Base-by-base conservation (phyloP, 164 flowering plant species). In the Hamamelis virginiana region DNA sequence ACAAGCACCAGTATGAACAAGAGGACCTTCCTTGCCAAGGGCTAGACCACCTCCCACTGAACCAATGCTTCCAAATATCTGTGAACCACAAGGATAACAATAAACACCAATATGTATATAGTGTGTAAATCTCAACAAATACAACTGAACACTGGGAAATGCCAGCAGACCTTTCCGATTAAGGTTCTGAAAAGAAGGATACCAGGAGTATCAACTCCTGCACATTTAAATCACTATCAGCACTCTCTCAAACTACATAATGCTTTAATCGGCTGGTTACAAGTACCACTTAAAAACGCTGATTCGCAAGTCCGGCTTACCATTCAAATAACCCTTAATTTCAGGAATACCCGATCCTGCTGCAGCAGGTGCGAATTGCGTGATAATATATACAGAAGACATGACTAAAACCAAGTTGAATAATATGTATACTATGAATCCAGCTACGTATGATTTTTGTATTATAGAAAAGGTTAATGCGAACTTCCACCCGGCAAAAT, bases 11-110 rank as follows among this genome's bases (percentile, higher is more conserved):
- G 86, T 92, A 67, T 95, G 99, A 59, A 95, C 99, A 74, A 95
- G 97, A 70, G 99, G 99, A 41, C 99, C 99, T 87, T 95, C 99
- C 81, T 92, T 95, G 27, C 99, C 99, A 51, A 95, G 78, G 55
- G 99, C 99, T 69, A 95, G 84, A 27, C 99, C 99, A 70, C 99
- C 97, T 67, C 97, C 99, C 58, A 95, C 99, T 23, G 99, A 95
- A 66, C 99, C 99, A 84, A 95, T 92, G 85, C 97, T 92, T 69
- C 99, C 99, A 81, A 92, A 87, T 78, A 95, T 91, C 97, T 95
- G 67, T 18, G 65, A 47, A 64, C 9, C 18, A 56, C 33, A 45
- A 38, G 59, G 38, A 44, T 15, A 68, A 66, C 16, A 67, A 62
- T n/a, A 72, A 11, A 73, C 10, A 13, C 26, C 18, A 33, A 69